These are phyloP conservation scores for Phalaenopsis aphrodite DNA, from an alignment of 106 monocot genomes.

Conservation along the genomic window DNA sequence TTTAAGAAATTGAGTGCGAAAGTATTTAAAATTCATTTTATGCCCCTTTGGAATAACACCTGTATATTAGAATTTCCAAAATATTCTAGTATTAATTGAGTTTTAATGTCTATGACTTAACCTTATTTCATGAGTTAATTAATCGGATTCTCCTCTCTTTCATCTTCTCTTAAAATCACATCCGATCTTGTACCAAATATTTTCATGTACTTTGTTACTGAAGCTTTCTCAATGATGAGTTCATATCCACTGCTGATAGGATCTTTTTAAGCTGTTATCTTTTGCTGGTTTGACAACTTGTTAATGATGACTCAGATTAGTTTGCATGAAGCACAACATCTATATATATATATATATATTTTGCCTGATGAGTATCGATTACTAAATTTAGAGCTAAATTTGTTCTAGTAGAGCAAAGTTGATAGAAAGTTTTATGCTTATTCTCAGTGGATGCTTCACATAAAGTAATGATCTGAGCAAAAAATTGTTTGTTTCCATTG, in stretches of 20 bases:
- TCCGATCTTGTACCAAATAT: background rate
- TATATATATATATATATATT: background rate
- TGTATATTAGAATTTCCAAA: too few species aligned
- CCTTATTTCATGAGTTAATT: background rate
- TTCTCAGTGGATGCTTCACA: background rate
- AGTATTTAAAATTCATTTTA: background rate
- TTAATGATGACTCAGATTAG: background rate
- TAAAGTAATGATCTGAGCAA: background rate
- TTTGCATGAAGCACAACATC: background rate
- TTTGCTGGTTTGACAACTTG: background rate
- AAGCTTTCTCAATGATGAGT: background rate
- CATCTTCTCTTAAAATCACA: background rate
- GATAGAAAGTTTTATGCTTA: background rate
- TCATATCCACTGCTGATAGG: background rate
- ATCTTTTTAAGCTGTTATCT: background rate
- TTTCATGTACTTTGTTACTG: background rate
- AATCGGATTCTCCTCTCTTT: background rate
- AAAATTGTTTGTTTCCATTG: background rate
- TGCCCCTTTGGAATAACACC: too few species aligned
- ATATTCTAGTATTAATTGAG: background rate
- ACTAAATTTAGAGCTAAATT: background rate
- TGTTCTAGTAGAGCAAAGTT: background rate
- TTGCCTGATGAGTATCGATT: background rate
- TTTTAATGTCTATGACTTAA: background rate
- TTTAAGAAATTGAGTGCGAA: background rate